Base-by-base conservation (phyloP, 148 eudicot species). In the Agrostemma githago region DNA sequence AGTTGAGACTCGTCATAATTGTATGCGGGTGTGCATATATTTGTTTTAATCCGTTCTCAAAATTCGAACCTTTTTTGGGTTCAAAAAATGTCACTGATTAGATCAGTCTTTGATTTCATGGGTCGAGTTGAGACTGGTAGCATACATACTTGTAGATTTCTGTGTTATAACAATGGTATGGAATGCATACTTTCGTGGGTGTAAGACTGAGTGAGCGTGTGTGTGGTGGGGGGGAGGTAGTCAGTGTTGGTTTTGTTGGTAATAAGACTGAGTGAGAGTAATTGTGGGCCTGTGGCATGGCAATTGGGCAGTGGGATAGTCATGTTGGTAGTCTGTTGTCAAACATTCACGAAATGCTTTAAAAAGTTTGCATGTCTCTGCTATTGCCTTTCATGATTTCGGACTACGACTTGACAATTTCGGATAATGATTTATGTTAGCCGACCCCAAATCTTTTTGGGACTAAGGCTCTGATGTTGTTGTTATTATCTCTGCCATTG, bases 51-150 rank as follows among this genome's bases (percentile, higher is more conserved):
- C 5, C 16, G 19, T 5, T 40, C 9, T 21, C n/a, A 7, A 70
- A 53, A 67, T 15, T 60, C 61, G 17, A 17, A 61, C 43, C n/a
- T 39, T 39, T n/a, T 65, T 65, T 39, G n/a, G 68, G 68, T 34
- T 42, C n/a, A 8, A 10, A 10, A 65, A 46, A 39, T 65, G 3
- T 15, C 2, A 15, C 5, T 65, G 68, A 39, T 42, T 37, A 11
- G 17, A 38, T 65, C 54, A 1, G 46, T 38, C 69, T 65, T 66
- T 66, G 48, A 16, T 40, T 64, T 10, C 11, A 66, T 66, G 48
- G 70, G 17, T 38, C 16, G 43, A 65, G 69, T 65, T 10, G 69
- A 65, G 40, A 44, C 39, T 64, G 19, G 68, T 11, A 3, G 41
- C 46, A 40, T 15, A n/a, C 41, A 9, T 15, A 17, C 12, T n/a